Evolutionary conservation across 2,329 filamentous ascomycete genomes (phyloP).

Genomic region (Exophiala sideris): DNA sequence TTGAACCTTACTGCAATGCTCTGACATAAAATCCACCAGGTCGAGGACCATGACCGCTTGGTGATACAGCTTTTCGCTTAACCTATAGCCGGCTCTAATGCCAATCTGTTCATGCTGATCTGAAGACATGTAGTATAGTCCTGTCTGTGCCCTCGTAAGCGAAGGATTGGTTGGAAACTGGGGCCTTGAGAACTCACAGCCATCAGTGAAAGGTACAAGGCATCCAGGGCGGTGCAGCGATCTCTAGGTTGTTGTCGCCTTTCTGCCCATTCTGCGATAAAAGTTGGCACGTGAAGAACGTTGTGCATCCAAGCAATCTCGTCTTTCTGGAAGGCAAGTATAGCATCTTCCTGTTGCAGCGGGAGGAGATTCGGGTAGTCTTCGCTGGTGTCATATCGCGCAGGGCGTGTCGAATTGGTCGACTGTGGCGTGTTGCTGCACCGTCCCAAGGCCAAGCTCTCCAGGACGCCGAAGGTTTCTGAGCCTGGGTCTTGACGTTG

Average conservation of each 20-base stretch:
- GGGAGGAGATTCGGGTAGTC: conserved; percentile 1
- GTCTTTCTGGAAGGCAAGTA: not conserved
- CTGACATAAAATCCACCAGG: not conserved
- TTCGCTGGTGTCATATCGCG: not conserved
- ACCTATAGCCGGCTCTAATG: not conserved
- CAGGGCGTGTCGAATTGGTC: not conserved
- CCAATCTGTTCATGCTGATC: not conserved
- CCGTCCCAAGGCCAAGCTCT: not conserved
- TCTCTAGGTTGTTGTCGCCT: not conserved
- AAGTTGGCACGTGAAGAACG: not conserved
- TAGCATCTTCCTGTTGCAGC: not conserved
- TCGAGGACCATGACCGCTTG: not conserved
- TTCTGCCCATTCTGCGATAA: not conserved
- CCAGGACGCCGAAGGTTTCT: conserved; percentile 1
- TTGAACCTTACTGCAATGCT: not conserved
- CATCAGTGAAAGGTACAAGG: not conserved
- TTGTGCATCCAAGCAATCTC: not conserved
- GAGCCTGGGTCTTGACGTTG: not conserved
- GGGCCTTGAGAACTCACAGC: not conserved
- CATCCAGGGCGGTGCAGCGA: not conserved
- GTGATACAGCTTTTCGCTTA: not conserved
- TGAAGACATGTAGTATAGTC: not conserved
- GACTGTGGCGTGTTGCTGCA: not conserved
- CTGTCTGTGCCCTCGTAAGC: not conserved
- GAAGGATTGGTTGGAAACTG: not conserved